Conservation (phyloP, 768 basidiomycete species). For the Lentinula boryana region DNA sequence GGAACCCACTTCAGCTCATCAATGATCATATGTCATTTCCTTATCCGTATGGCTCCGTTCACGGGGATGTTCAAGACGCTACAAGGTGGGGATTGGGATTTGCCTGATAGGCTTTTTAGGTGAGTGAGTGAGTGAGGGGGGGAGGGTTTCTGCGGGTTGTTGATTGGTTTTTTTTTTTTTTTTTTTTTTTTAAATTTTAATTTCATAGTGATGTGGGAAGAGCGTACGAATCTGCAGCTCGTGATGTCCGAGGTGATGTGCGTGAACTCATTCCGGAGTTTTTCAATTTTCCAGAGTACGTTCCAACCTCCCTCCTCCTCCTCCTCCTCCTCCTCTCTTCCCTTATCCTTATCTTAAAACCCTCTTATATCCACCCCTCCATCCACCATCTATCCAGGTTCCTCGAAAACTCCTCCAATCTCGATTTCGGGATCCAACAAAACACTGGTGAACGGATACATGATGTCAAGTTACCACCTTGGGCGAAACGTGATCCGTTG, state of each 20-base stretch:
- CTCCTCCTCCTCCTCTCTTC: too few relatives aligned
- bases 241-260: constrained; percentile 87
- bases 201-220: constrained; percentile 72
- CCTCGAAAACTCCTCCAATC: constrained; percentile 69
- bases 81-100: constrained; percentile 92
- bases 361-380: too few relatives aligned
- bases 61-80: constrained; percentile 94
- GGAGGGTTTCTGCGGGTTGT: too few relatives aligned
- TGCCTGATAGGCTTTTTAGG: constrained; percentile 84
- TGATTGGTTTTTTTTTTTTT: not conserved
- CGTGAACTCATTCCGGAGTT: constrained; percentile 91
- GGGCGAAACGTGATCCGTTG: constrained; percentile 82
- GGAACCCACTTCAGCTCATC: constrained; percentile 96
- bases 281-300: constrained; percentile 76
- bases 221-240: constrained; percentile 79
- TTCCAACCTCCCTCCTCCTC: not conserved
- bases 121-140: constrained; percentile 18
- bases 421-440: constrained; percentile 76
- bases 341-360: too few relatives aligned
- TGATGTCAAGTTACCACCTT: constrained; percentile 83
- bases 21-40: constrained; percentile 94
- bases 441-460: constrained; percentile 76
- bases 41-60: constrained; percentile 86
- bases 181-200: constrained; percentile 1
- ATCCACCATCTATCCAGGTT: constrained; percentile 42